Percentiles rank a stretch among this genome's conserved stretches.
Evolutionary conservation across 2,329 filamentous ascomycete genomes (phyloP).

Genomic region (Cryphonectria radicalis): DNA sequence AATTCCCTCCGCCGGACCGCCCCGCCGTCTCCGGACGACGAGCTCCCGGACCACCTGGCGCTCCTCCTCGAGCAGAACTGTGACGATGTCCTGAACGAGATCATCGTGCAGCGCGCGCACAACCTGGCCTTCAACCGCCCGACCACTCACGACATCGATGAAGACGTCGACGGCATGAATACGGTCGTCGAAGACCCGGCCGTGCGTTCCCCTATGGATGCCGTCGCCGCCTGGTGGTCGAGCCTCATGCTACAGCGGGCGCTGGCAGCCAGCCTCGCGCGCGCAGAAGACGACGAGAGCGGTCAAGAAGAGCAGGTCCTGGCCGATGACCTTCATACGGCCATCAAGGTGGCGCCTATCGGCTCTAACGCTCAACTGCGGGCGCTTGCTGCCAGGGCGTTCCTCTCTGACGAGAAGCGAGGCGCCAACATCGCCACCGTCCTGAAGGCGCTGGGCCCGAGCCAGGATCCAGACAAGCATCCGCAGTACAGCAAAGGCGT

Average conservation of each 20-base stretch:
- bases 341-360: constrained; percentile 74
- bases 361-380: constrained; percentile 73
- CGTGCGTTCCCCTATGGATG: constrained; percentile 85
- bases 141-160: constrained; percentile 67
- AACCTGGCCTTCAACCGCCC: constrained; percentile 88
- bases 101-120: constrained; percentile 81
- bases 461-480: constrained; percentile 41
- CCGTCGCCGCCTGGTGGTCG: constrained; percentile 90
- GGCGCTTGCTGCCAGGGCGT: constrained; percentile 62
- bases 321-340: constrained; percentile 64
- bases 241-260: constrained; percentile 72
- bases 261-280: constrained; percentile 66
- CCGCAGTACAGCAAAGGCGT: constrained; percentile 36
- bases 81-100: constrained; percentile 77
- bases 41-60: constrained; percentile 76
- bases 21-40: constrained; percentile 57
- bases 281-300: constrained; percentile 52
- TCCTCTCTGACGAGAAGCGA: constrained; percentile 58
- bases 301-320: constrained; percentile 42
- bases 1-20: constrained; percentile 48
- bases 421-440: constrained; percentile 61
- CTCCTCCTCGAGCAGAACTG: constrained; percentile 78
- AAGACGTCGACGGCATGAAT: constrained; percentile 75
- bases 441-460: constrained; percentile 54
- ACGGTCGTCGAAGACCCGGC: constrained; percentile 83